Evolutionary conservation across 148 eudicot genomes (phyloP).

Genomic region (Fagopyrum tataricum): DNA sequence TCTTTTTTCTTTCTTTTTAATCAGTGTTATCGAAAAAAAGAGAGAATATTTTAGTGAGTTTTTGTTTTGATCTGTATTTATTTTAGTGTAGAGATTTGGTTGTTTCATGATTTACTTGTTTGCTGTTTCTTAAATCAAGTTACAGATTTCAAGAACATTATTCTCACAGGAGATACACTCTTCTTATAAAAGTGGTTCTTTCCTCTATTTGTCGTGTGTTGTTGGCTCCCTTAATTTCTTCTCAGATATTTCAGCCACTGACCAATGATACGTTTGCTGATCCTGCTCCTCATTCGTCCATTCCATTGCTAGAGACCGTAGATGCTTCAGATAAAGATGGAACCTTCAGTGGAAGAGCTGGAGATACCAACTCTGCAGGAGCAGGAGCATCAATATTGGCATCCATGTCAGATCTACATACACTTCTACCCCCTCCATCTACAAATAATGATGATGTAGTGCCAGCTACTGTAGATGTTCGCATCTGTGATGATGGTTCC

Average conservation of each 20-base stretch:
- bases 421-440: slow-evolving; percentile 50
- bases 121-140: background rate
- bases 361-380: slow-evolving; percentile 56
- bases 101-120: background rate
- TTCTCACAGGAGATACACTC: background rate
- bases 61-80: slow-evolving; percentile 6
- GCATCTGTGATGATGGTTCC: slow-evolving; percentile 46
- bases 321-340: slow-evolving; percentile 46
- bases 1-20: background rate
- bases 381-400: slow-evolving; percentile 80
- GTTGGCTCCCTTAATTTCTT: slow-evolving; percentile 31
- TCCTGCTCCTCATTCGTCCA: slow-evolving; percentile 39
- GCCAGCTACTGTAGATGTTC: slow-evolving; percentile 40
- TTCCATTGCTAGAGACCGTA: slow-evolving; percentile 64
- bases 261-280: slow-evolving; percentile 36
- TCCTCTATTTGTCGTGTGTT: background rate
- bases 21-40: background rate
- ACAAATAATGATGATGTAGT: slow-evolving; percentile 47
- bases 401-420: slow-evolving; percentile 45
- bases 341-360: slow-evolving; percentile 48
- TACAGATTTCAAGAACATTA: background rate
- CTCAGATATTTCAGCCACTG: slow-evolving; percentile 70
- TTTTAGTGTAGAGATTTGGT: background rate
- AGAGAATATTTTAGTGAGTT: background rate
- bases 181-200: background rate